These are phyloP conservation scores for Phytophthora multivora DNA, from an alignment of 352 stramenopile species.

Conservation along the genomic window DNA sequence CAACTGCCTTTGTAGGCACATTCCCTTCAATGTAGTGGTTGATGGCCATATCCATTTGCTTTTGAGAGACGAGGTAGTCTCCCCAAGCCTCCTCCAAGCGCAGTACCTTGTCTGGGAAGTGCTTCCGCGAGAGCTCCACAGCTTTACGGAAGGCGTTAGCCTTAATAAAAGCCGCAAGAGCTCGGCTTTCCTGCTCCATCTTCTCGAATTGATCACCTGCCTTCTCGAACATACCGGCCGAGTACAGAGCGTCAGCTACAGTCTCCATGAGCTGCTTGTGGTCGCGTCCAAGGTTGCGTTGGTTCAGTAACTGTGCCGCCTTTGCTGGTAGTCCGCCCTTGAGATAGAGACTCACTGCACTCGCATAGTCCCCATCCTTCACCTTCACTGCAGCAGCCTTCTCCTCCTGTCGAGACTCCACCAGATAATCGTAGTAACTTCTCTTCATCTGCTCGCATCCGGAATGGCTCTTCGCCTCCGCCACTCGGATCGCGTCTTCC, in stretches of 20 bases:
- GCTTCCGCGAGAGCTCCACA: constrained; percentile 90
- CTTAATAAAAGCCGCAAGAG: constrained; percentile 92
- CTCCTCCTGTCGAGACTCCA: constrained; percentile 92
- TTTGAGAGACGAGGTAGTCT: constrained; percentile 92
- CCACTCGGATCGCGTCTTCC: constrained; percentile 94
- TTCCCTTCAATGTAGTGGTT: constrained; percentile 97
- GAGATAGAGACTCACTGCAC: constrained; percentile 92
- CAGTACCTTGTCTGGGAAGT: constrained; percentile 92
- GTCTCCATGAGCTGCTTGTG: constrained; percentile 90
- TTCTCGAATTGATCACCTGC: constrained; percentile 94
- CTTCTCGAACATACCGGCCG: constrained; percentile 92
- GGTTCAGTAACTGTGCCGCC: constrained; percentile 86
- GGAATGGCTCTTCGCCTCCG: constrained; percentile 81
- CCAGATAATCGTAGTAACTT: constrained; percentile 93
- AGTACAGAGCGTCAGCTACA: constrained; percentile 89
- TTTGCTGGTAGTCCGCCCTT: constrained; percentile 93
- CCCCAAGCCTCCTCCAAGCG: constrained; percentile 93
- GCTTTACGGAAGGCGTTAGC: constrained; percentile 93
- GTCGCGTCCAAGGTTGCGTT: constrained; percentile 87
- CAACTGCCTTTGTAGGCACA: constrained; percentile 91
- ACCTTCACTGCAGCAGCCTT: constrained; percentile 92
- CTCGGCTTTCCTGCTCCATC: constrained; percentile 91
- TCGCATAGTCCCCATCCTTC: constrained; percentile 89
- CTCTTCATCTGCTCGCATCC: constrained; percentile 89
- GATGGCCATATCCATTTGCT: constrained; percentile 96